Conservation (phyloP, 2,329 filamentous ascomycete genomes). For the Cucurbitaria berberidis region DNA sequence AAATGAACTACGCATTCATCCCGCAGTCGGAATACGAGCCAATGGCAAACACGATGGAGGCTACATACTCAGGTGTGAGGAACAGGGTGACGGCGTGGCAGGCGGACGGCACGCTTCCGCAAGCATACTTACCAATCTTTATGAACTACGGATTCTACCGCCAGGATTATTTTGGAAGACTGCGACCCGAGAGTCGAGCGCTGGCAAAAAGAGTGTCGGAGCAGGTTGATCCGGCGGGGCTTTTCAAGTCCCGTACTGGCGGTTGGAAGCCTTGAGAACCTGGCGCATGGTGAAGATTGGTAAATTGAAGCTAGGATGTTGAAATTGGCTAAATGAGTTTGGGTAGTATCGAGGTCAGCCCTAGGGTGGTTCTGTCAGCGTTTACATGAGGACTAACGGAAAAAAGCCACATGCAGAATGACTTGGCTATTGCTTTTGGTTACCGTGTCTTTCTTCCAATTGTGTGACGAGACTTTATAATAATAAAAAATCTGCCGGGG, state of each 20-base stretch:
- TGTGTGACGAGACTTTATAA: no score
- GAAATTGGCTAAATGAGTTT: no score
- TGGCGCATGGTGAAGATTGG: background rate
- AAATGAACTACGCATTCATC: slow-evolving; percentile 53
- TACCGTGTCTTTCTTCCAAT: no score
- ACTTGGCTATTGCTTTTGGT: no score
- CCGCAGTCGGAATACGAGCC: slow-evolving; percentile 41
- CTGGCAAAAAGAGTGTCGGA: slow-evolving; percentile 46
- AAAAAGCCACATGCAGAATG: no score
- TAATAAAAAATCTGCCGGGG: no score
- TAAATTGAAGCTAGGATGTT: background rate
- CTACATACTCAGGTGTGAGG: slow-evolving; percentile 48
- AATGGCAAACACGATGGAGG: slow-evolving; percentile 50
- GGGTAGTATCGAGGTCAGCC: no score
- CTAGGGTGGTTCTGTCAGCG: no score
- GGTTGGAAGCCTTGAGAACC: slow-evolving; percentile 47
- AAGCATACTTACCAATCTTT: slow-evolving; percentile 54
- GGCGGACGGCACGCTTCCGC: slow-evolving; percentile 47
- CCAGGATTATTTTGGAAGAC: slow-evolving; percentile 55
- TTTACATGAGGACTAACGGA: background rate
- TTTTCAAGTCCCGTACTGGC: slow-evolving; percentile 52
- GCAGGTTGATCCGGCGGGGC: slow-evolving; percentile 50
- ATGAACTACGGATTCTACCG: slow-evolving; percentile 56
- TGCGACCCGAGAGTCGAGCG: slow-evolving; percentile 41
- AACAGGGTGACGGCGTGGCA: slow-evolving; percentile 48